Evolutionary conservation across 2,329 filamentous ascomycete species (phyloP).

Genomic region (Trichoderma sp.): DNA sequence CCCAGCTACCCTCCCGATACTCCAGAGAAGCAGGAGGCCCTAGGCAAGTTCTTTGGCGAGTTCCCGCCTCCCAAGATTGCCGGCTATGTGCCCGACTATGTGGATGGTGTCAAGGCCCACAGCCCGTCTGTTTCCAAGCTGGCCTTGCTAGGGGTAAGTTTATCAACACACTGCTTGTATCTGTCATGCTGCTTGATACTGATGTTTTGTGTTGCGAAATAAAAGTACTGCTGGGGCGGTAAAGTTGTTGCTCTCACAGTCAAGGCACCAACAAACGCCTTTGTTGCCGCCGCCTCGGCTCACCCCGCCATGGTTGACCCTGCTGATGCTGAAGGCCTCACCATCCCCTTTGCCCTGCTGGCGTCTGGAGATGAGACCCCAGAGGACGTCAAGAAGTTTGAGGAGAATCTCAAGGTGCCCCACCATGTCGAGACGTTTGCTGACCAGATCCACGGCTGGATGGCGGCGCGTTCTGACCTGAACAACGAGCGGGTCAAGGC

Average conservation of each 20-base stretch:
- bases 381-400: slow-evolving; percentile 55
- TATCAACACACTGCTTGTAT: background rate
- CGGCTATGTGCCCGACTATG: slow-evolving; percentile 51
- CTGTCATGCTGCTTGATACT: background rate
- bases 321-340: slow-evolving; percentile 57
- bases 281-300: slow-evolving; percentile 49
- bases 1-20: slow-evolving; percentile 60
- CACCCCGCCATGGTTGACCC: slow-evolving; percentile 65
- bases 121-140: slow-evolving; percentile 56
- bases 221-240: slow-evolving; percentile 66
- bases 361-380: slow-evolving; percentile 63
- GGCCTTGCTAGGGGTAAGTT: slow-evolving; percentile 58
- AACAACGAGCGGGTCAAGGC: slow-evolving; percentile 54
- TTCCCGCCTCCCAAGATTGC: slow-evolving; percentile 48
- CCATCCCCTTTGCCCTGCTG: slow-evolving; percentile 59
- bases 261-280: slow-evolving; percentile 52
- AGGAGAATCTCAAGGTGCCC: slow-evolving; percentile 49
- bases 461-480: slow-evolving; percentile 64
- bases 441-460: slow-evolving; percentile 71
- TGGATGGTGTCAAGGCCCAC: slow-evolving; percentile 50
- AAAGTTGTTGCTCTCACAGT: slow-evolving; percentile 58
- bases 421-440: slow-evolving; percentile 64
- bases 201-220: background rate
- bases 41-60: slow-evolving; percentile 57
- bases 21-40: slow-evolving; percentile 58